Percentiles rank a stretch among this genome's conserved stretches.
Evolutionary conservation across 352 stramenopile species (phyloP).

Genomic region (Globisporangium sylvaticum): DNA sequence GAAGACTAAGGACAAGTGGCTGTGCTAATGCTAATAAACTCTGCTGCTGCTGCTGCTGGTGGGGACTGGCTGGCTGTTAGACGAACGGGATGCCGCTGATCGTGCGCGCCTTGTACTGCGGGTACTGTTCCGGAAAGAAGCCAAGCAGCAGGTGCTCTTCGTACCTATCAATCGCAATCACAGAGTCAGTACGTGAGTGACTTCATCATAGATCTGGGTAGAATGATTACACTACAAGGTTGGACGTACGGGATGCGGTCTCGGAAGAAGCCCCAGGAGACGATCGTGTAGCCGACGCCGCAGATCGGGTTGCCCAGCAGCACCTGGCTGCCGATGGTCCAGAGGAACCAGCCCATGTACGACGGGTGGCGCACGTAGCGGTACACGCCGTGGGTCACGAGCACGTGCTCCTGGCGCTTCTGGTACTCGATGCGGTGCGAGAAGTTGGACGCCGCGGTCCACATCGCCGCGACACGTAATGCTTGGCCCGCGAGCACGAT

Average conservation of each 20-base stretch:
- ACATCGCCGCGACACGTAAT: constrained; percentile 90
- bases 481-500: constrained; percentile 85
- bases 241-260: constrained; percentile 88
- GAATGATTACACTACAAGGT: neutral
- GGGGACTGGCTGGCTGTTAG: constrained; percentile 5
- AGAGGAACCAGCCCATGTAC: constrained; percentile 97
- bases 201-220: neutral
- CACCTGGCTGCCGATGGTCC: constrained; percentile 94
- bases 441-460: constrained; percentile 92
- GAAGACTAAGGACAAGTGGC: neutral
- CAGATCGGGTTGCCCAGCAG: constrained; percentile 91
- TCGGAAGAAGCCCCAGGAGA: constrained; percentile 93
- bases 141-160: constrained; percentile 90
- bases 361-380: constrained; percentile 91
- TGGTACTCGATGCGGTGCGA: constrained; percentile 94
- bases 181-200: neutral
- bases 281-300: constrained; percentile 78
- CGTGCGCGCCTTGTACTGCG: constrained; percentile 81
- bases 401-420: constrained; percentile 90
- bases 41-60: too few relatives aligned
- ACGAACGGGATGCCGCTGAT: constrained; percentile 94
- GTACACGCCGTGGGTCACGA: constrained; percentile 94
- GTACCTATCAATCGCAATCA: constrained; percentile 42
- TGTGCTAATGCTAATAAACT: neutral
- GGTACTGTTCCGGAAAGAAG: constrained; percentile 93